Evolutionary conservation across 2,329 filamentous ascomycete genomes (phyloP), one percentile per base, ranked within the genome.

Genomic region (Penicillium brevicompactum): DNA sequence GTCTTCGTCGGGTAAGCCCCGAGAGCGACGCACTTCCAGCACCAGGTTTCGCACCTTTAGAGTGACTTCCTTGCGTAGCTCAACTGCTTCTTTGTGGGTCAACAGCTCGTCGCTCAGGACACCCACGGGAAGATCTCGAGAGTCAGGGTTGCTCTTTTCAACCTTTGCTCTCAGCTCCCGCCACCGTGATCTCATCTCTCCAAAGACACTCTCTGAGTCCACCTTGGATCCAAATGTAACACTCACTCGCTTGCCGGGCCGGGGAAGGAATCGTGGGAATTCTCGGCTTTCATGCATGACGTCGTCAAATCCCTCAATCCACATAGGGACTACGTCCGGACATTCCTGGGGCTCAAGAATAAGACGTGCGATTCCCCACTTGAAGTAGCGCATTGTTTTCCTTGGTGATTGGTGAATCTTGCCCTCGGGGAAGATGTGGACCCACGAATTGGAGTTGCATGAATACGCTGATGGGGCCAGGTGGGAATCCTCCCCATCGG

Each of bases 351-450:
- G 85, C 74, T 99, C 94, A 45, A 99, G 84, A 55, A 99, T 94
- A 55, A 97, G 82, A 2, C 94, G 86, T 6, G 93, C 91, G 1
- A 97, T 82, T 1, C 94, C 94, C 94, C 94, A 99, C 78, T 96
- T 97, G 84, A 97, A 97, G 77, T 99, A 99, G 30, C 94, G 89
- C 81, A 97, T 87, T 7, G 87, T 85, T 65, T 87, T 86, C 41
- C 86, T 79, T 1, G 88, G 84, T 62, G 91, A 87, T 76, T 99
- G 94, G 74, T 97, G 92, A 44, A 96, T 91, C 73, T 90, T 91
- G 46, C 92, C 94, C 76, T 99, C 94, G 11, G 94, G 94, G 73
- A 97, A 97, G 51, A 97, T 88, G 74, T 99, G 94, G 4, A 99
- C 80, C 94, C 94, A 99, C 43, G 86, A 85, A 72, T 90, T 83